Percentiles rank a stretch among this genome's conserved stretches.
phyloP scores from a whole-genome alignment of 108 stramenopile species.

The Poteriospumella lacustris region DNA sequence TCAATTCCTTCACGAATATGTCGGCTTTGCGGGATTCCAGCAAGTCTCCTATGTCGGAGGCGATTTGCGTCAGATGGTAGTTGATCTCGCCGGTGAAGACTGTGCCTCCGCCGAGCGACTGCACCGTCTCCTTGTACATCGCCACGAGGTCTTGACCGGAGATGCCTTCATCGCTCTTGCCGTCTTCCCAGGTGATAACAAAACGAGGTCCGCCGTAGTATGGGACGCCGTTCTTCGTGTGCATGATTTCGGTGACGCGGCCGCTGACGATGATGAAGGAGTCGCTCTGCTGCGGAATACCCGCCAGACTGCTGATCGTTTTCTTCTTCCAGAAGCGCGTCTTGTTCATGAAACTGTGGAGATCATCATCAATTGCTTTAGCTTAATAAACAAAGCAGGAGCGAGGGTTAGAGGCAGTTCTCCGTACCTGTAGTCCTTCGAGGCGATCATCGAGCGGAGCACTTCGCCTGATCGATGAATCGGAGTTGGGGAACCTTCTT shows the following conservation, averaged over 20 bases:
- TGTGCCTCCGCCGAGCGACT: background rate
- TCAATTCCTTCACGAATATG: background rate
- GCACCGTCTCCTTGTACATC: background rate
- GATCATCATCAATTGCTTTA: background rate
- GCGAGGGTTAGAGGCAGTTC: background rate
- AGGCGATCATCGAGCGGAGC: background rate
- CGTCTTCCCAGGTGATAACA: conserved; percentile 20
- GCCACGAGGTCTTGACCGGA: background rate
- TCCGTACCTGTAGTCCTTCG: conserved; percentile 13
- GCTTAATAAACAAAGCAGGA: background rate
- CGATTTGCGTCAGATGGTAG: background rate
- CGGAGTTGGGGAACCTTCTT: background rate
- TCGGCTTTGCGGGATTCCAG: background rate
- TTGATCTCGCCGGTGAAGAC: background rate
- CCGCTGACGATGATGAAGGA: background rate
- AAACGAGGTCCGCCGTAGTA: conserved; percentile 14
- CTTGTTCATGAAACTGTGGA: background rate
- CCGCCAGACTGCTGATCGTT: background rate
- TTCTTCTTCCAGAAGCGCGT: background rate
- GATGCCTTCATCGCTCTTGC: background rate
- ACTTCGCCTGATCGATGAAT: background rate
- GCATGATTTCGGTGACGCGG: background rate
- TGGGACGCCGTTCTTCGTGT: conserved; percentile 3
- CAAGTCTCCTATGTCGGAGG: background rate
- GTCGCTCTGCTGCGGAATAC: background rate